These are phyloP conservation scores for Termitomyces bulborhizus DNA, from an alignment of 768 basidiomycete genomes.

Conservation along the genomic window DNA sequence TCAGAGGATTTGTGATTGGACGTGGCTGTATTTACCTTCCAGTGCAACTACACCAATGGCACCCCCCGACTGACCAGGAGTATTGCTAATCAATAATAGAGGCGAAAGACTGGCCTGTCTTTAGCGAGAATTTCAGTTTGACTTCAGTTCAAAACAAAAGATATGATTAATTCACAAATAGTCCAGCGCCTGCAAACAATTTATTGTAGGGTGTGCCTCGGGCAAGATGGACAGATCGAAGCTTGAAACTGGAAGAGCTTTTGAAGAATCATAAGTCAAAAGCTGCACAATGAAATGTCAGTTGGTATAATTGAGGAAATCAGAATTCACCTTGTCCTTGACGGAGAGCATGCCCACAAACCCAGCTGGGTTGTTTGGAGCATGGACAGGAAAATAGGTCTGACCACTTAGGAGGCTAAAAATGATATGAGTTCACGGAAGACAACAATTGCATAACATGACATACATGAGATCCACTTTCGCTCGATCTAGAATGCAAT, in stretches of 20 bases:
- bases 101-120: constrained; percentile 69
- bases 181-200: constrained; percentile 91
- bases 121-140: not conserved
- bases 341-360: not conserved
- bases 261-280: constrained; percentile 79
- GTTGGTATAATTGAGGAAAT: not conserved
- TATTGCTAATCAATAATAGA: constrained; percentile 59
- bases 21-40: not conserved
- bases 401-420: not conserved
- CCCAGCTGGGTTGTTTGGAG: not conserved
- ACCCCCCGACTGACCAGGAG: constrained; percentile 78
- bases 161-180: constrained; percentile 56
- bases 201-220: constrained; percentile 82
- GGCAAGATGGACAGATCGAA: constrained; percentile 82
- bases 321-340: not conserved
- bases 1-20: not conserved
- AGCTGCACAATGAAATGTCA: constrained; percentile 39
- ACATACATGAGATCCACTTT: not conserved
- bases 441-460: not conserved
- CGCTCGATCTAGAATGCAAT: not conserved
- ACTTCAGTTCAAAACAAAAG: not conserved
- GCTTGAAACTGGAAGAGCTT: constrained; percentile 62
- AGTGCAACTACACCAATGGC: constrained; percentile 89
- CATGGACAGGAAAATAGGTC: not conserved
- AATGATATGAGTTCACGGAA: not conserved